These are phyloP conservation scores for Metschnikowia picachoensis DNA, from an alignment of 805 yeast genomes.

Conservation along the genomic window DNA sequence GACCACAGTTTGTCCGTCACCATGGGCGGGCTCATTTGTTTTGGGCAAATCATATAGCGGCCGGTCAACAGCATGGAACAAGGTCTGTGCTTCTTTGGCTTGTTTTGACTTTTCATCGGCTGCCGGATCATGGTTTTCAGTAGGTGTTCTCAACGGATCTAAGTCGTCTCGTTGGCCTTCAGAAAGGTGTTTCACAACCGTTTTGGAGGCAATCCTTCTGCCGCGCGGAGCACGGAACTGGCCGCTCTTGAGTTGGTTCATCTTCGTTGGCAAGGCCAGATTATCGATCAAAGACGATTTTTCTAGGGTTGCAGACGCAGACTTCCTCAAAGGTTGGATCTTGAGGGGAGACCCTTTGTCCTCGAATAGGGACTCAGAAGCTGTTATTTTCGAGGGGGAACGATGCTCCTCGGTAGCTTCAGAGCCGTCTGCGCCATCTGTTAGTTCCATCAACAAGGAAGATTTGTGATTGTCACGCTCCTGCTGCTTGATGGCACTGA, in stretches of 20 bases:
- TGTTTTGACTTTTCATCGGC: conserved; percentile 30
- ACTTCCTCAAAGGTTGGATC: conserved; percentile 1
- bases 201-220: conserved; percentile 27
- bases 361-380: conserved; percentile 30
- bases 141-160: conserved; percentile 26
- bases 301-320: not conserved
- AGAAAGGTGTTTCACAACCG: conserved; percentile 28
- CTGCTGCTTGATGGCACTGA: conserved; percentile 32
- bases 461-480: conserved; percentile 28
- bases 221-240: conserved; percentile 32
- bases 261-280: conserved; percentile 9
- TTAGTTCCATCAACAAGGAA: conserved; percentile 13
- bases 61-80: conserved; percentile 39
- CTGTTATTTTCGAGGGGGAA: conserved; percentile 16
- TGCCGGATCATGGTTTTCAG: not conserved
- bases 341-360: conserved; percentile 31
- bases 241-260: conserved; percentile 20
- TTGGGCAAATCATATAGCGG: conserved; percentile 44
- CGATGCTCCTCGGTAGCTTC: conserved; percentile 8
- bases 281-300: not conserved
- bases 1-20: conserved; percentile 16
- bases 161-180: conserved; percentile 3
- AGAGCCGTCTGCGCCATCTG: conserved; percentile 10
- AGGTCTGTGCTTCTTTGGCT: not conserved
- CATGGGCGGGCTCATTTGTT: not conserved